Base-by-base conservation (phyloP, 2,329 filamentous ascomycete genomes). In the Lachnellula cervina region DNA sequence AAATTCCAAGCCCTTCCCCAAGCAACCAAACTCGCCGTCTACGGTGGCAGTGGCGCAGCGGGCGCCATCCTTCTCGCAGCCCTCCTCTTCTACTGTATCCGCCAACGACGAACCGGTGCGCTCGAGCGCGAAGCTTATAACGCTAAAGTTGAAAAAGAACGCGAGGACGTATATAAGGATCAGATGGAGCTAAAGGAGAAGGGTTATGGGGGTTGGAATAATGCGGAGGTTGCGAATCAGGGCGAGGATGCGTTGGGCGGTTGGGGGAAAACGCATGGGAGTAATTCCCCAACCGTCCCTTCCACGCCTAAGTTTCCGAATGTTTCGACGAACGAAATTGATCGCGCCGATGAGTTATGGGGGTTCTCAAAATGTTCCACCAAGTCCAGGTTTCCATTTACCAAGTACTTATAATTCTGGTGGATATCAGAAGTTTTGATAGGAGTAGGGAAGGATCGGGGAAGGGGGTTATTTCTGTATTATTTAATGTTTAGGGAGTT, bases 1-100 rank as follows among this genome's bases (percentile, higher is more conserved):
- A 84, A 82, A 62, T 86, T 79, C 74, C 70, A 76, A 23, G 74
- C 72, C 1, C 75, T 86, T 8, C 73, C 81, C 3, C 59, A 71
- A 1, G 69, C 68, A 7, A 72, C 79, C 60, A 84, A 81, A 70
- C 73, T 74, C 2, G 81, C 74, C 51, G 70, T 86, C 45, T 84
- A 82, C 60, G 77, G 74, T 2, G 72, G 71, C 13, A 75, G 72
- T 2, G 77, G 71, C n/a, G 74, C 71, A 35, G 74, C 76, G 0
- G 79, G 68, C 6, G 76, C 72, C 23, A 57, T 77, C 5, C 63
- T 79, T 0, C 25, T 79, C 16, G 70, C 66, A 28, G 70, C 71
- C 0, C 71, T 76, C 6, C 65, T 77, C 19, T 78, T 80, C 66
- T 81, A 79, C 72, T 83, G 78, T 70, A 71, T 82, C 65, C 74